These are phyloP conservation scores for Sclerospora graminicola DNA, from an alignment of 352 stramenopile species.

Conservation along the genomic window DNA sequence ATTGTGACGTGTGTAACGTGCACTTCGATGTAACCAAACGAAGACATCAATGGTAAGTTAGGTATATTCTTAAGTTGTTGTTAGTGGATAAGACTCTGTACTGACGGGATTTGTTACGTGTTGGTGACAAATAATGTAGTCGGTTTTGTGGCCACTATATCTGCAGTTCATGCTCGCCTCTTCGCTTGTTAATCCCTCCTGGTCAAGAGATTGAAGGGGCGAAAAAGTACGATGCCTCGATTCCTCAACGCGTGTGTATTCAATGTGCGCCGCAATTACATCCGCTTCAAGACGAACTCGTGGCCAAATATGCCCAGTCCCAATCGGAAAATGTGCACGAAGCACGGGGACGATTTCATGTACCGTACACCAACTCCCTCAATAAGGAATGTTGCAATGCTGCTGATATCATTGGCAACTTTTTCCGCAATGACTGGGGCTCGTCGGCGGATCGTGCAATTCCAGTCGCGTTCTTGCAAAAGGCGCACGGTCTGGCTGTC, in stretches of 20 bases:
- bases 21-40: conserved; percentile 49
- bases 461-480: conserved; percentile 39
- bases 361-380: conserved; percentile 33
- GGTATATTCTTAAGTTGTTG: background rate
- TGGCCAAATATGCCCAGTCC: conserved; percentile 28
- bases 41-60: conserved; percentile 38
- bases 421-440: conserved; percentile 48
- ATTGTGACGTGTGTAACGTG: conserved; percentile 50
- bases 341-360: conserved; percentile 22
- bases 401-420: conserved; percentile 54
- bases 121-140: conserved; percentile 17
- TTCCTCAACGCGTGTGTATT: conserved; percentile 47
- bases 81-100: too few relatives aligned
- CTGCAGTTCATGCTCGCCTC: conserved; percentile 45
- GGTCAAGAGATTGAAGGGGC: conserved; percentile 31
- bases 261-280: conserved; percentile 42
- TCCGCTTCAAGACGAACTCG: conserved; percentile 35
- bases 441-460: conserved; percentile 32
- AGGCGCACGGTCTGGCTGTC: conserved; percentile 40
- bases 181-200: conserved; percentile 34
- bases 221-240: conserved; percentile 37
- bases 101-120: background rate
- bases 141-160: conserved; percentile 29
- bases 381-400: conserved; percentile 49
- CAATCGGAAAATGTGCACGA: conserved; percentile 32